Conservation (phyloP, 495 filamentous ascomycete species). For the Terfezia boudieri region DNA sequence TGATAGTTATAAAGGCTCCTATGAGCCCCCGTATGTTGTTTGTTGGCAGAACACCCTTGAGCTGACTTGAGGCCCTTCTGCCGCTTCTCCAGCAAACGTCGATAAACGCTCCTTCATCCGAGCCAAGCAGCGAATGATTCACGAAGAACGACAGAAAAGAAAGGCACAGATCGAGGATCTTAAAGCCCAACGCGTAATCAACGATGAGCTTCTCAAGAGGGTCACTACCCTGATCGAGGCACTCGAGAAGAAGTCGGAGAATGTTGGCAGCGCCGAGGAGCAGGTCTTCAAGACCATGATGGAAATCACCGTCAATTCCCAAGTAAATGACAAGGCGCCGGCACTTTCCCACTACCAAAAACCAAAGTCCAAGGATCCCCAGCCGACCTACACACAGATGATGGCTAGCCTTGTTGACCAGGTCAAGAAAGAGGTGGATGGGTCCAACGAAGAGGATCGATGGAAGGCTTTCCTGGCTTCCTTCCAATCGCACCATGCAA, state of each 20-base stretch:
- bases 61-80: too few relatives aligned
- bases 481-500: constrained; percentile 47
- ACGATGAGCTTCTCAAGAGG: constrained; percentile 65
- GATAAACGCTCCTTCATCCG: constrained; percentile 97
- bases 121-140: constrained; percentile 92
- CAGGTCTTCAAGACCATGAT: constrained; percentile 71
- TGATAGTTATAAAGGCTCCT: not conserved
- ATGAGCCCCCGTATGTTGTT: not conserved
- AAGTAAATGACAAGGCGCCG: not conserved
- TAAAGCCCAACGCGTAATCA: constrained; percentile 82
- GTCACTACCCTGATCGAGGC: constrained; percentile 54
- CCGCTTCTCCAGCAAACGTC: constrained; percentile 41
- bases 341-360: not conserved
- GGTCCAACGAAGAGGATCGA: constrained; percentile 35
- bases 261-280: constrained; percentile 48
- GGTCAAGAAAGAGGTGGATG: constrained; percentile 72
- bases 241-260: constrained; percentile 30
- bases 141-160: constrained; percentile 62
- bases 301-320: constrained; percentile 34
- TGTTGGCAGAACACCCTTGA: too few relatives aligned
- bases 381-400: constrained; percentile 84
- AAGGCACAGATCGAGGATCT: constrained; percentile 72
- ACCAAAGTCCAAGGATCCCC: constrained; percentile 25
- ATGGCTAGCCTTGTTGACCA: constrained; percentile 80
- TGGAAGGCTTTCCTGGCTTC: constrained; percentile 53